A percentile compares a stretch with the other conserved stretches of the same genome.
These are phyloP conservation scores for Ogataea glucozyma DNA, from an alignment of 805 yeast species.

Conservation along the genomic window DNA sequence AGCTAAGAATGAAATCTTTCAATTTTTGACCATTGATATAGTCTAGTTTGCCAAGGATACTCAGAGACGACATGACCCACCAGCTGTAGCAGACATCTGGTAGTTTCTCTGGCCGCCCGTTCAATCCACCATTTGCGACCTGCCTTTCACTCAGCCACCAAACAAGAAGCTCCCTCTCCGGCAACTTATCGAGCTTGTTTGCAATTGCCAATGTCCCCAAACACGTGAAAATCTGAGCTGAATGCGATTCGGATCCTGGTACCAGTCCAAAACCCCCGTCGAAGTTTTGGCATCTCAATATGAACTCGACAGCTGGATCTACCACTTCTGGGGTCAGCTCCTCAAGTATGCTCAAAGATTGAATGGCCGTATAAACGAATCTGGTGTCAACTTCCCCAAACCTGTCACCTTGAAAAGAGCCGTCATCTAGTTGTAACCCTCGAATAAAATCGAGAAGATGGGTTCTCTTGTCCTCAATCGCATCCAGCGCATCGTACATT, in stretches of 20 bases:
- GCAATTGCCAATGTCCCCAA: slow-evolving; percentile 77
- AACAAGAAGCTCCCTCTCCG: slow-evolving; percentile 50
- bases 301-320: slow-evolving; percentile 64
- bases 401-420: slow-evolving; percentile 85
- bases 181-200: slow-evolving; percentile 50
- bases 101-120: slow-evolving; percentile 93
- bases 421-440: slow-evolving; percentile 54
- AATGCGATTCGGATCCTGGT: slow-evolving; percentile 95
- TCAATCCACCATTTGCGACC: slow-evolving; percentile 82
- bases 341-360: slow-evolving; percentile 69
- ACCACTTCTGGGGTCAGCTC: slow-evolving; percentile 47
- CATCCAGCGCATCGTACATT: slow-evolving; percentile 60
- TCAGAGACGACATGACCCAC: slow-evolving; percentile 88
- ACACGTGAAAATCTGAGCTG: slow-evolving; percentile 89
- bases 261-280: slow-evolving; percentile 95
- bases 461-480: slow-evolving; percentile 27
- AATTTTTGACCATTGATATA: slow-evolving; percentile 77
- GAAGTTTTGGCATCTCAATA: slow-evolving; percentile 74
- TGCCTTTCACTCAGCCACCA: slow-evolving; percentile 95
- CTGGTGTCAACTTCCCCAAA: slow-evolving; percentile 94
- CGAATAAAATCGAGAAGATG: slow-evolving; percentile 40
- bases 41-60: slow-evolving; percentile 62
- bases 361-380: slow-evolving; percentile 81
- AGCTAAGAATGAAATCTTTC: slow-evolving; percentile 62
- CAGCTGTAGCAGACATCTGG: slow-evolving; percentile 98